A percentile compares a stretch with the other conserved stretches of the same genome.
Evolutionary conservation across 2,329 filamentous ascomycete genomes (phyloP).

Genomic region (Zymoseptoria brevis): DNA sequence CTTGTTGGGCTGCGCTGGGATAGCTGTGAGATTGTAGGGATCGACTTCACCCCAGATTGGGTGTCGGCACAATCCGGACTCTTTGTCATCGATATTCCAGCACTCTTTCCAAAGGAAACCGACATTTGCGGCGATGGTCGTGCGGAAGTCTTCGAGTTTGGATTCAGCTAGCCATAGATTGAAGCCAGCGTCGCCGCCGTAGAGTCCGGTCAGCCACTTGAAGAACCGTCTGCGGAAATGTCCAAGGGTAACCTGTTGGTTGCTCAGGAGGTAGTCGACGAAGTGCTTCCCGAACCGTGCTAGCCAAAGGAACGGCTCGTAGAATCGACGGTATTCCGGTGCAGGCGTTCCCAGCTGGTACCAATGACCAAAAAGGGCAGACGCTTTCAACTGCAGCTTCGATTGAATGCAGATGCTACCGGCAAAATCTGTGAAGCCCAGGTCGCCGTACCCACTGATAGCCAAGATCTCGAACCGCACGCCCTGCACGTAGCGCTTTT

Average conservation of each 20-base stretch:
- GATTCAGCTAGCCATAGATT: constrained; percentile 46
- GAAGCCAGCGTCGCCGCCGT: constrained; percentile 42
- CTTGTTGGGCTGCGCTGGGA: constrained; percentile 22
- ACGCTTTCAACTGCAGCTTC: constrained; percentile 18
- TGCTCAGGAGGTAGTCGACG: constrained; percentile 53
- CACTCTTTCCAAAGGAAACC: constrained; percentile 61
- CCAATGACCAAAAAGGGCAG: constrained; percentile 35
- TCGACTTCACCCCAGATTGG: constrained; percentile 34
- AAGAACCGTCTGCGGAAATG: constrained; percentile 54
- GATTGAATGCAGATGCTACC: constrained; percentile 57
- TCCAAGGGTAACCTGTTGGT: constrained; percentile 39
- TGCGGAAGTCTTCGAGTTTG: constrained; percentile 51
- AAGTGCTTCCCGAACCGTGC: constrained; percentile 63
- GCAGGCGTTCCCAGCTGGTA: constrained; percentile 55
- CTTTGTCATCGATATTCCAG: constrained; percentile 38
- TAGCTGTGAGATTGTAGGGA: constrained; percentile 21
- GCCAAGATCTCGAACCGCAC: constrained; percentile 53
- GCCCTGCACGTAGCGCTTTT: constrained; percentile 44
- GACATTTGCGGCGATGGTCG: constrained; percentile 51
- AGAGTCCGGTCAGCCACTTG: constrained; percentile 45
- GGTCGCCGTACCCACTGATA: constrained; percentile 57
- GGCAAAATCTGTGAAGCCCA: constrained; percentile 35
- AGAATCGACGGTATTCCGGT: constrained; percentile 54
- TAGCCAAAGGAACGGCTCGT: constrained; percentile 60
- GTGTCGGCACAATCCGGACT: constrained; percentile 19